These are phyloP conservation scores for Pseudogymnoascus sp. DNA, from an alignment of 2,329 filamentous ascomycete species.

Conservation along the genomic window DNA sequence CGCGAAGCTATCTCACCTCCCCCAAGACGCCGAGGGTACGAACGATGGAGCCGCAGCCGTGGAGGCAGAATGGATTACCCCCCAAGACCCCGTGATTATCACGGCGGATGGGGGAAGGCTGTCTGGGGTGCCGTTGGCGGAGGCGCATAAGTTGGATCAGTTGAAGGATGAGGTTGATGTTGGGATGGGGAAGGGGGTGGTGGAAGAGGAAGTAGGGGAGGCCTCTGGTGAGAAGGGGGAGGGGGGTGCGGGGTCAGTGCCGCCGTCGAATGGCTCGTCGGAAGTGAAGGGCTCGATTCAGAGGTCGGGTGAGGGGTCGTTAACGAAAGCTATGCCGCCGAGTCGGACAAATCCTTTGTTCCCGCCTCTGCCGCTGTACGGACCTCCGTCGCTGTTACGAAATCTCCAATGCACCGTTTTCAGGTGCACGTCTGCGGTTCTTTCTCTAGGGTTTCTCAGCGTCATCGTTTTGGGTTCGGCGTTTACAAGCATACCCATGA, in stretches of 20 bases:
- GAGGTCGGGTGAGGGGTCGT: slow-evolving; percentile 38
- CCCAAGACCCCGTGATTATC: slow-evolving; percentile 62
- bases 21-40: slow-evolving; percentile 21
- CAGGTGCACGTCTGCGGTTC: slow-evolving; percentile 58
- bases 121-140: slow-evolving; percentile 58
- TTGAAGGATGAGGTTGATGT: slow-evolving; percentile 41
- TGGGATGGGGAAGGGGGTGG: slow-evolving; percentile 20
- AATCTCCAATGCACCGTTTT: slow-evolving; percentile 59
- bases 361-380: slow-evolving; percentile 74
- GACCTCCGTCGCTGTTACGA: slow-evolving; percentile 58
- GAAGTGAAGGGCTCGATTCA: slow-evolving; percentile 31
- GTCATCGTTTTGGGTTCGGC: slow-evolving; percentile 68
- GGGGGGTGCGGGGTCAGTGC: slow-evolving; percentile 28
- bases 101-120: slow-evolving; percentile 58
- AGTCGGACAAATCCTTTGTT: slow-evolving; percentile 73
- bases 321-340: slow-evolving; percentile 46
- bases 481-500: slow-evolving; percentile 53
- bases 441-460: slow-evolving; percentile 69
- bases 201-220: slow-evolving; percentile 16
- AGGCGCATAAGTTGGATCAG: slow-evolving; percentile 62
- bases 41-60: slow-evolving; percentile 41
- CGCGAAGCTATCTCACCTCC: slow-evolving; percentile 41
- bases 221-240: slow-evolving; percentile 29
- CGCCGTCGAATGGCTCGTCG: slow-evolving; percentile 17
- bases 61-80: slow-evolving; percentile 56